Conservation (phyloP, 2,329 filamentous ascomycete genomes). For the Nectriaceae sp. region DNA sequence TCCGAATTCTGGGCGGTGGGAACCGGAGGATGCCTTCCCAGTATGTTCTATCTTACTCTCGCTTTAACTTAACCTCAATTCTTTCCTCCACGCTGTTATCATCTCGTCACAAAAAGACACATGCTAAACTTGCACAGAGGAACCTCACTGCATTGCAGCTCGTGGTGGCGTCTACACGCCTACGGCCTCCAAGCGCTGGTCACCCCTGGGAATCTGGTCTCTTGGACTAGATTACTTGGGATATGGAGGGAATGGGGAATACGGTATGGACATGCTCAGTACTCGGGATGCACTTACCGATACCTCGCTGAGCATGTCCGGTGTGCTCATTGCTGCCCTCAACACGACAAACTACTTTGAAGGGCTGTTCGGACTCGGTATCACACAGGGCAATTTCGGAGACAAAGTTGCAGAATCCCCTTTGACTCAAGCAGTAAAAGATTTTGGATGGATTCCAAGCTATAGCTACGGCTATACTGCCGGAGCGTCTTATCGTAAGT, state of each 20-base stretch:
- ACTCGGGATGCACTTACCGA: constrained; percentile 41
- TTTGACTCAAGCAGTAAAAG: constrained; percentile 59
- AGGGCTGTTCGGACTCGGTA: constrained; percentile 59
- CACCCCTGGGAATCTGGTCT: constrained; percentile 58
- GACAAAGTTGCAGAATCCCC: constrained; percentile 51
- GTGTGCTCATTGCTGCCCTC: constrained; percentile 51
- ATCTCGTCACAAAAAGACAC: not conserved
- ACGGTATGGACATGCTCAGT: constrained; percentile 56
- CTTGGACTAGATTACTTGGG: constrained; percentile 62
- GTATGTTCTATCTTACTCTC: constrained; percentile 37
- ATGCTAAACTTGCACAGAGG: constrained; percentile 37
- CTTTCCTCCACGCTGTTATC: not conserved
- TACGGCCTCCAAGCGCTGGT: constrained; percentile 58
- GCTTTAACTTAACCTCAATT: not conserved
- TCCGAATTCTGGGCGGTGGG: constrained; percentile 73
- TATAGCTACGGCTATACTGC: constrained; percentile 76
- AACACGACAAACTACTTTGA: constrained; percentile 58
- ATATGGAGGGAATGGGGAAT: constrained; percentile 62
- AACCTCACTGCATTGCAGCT: constrained; percentile 52
- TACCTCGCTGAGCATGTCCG: constrained; percentile 43
- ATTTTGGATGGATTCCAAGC: constrained; percentile 64
- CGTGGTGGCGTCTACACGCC: constrained; percentile 62
- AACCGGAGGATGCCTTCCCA: constrained; percentile 53
- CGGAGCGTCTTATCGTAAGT: constrained; percentile 69
- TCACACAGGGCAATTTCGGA: constrained; percentile 54